Evolutionary conservation across 2,329 filamentous ascomycete genomes (phyloP).

Genomic region (Diplodia seriata): DNA sequence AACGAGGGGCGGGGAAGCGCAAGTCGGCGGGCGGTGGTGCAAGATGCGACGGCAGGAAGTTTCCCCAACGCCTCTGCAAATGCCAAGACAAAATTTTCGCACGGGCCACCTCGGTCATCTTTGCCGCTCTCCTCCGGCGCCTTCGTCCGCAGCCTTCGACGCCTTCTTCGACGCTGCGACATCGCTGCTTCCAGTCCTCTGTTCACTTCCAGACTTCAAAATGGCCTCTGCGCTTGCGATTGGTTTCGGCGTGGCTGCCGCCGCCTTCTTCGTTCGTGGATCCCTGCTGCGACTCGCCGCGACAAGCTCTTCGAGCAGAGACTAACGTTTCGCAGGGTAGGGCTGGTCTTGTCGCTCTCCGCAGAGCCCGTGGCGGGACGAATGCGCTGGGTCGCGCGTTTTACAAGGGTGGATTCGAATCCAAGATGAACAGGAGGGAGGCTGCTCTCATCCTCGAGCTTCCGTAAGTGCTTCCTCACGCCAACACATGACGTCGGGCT

Average conservation of each 20-base stretch:
- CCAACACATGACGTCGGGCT: not conserved
- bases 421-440: conserved; percentile 90
- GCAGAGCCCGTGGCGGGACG: conserved; percentile 72
- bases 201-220: conserved; percentile 18
- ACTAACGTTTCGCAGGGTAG: conserved; percentile 69
- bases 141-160: conserved; percentile 19
- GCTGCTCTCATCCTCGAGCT: conserved; percentile 89
- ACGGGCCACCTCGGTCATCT: conserved; percentile 32
- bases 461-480: conserved; percentile 64
- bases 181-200: not conserved
- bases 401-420: conserved; percentile 99
- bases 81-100: conserved; percentile 20
- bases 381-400: conserved; percentile 87
- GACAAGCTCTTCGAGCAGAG: conserved; percentile 14
- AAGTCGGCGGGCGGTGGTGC: conserved; percentile 16
- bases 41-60: conserved; percentile 27
- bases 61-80: conserved; percentile 24
- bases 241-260: conserved; percentile 67
- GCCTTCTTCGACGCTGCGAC: conserved; percentile 8
- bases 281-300: not conserved
- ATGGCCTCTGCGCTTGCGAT: conserved; percentile 68
- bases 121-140: conserved; percentile 21
- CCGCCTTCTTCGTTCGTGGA: conserved; percentile 67
- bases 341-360: conserved; percentile 87
- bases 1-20: conserved; percentile 12